phyloP scores from a whole-genome alignment of 495 filamentous ascomycete genomes.

The Aspergillus egyptiacus region DNA sequence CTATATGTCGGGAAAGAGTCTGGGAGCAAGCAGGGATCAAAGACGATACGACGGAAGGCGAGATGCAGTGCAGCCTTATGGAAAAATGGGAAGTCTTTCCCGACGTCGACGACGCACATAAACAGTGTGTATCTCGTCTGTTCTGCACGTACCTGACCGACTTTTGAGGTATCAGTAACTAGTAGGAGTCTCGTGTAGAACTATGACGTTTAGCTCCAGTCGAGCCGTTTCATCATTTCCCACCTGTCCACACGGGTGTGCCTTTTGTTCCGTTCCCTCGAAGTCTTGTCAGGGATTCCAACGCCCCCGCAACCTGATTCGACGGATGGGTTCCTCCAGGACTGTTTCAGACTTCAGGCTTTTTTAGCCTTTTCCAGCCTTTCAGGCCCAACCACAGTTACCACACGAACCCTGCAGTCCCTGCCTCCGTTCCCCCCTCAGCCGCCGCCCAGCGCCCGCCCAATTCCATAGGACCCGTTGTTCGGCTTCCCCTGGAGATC shows the following conservation, averaged over 20 bases:
- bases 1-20: not conserved
- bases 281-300: not conserved
- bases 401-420: not conserved
- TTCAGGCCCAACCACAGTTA: conserved; percentile 1
- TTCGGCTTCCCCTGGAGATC: conserved; percentile 15
- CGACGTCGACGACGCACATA: not conserved
- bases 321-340: too few species aligned
- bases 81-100: not conserved
- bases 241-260: too few species aligned
- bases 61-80: not conserved
- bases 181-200: not conserved
- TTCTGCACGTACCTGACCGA: not conserved
- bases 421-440: conserved; percentile 1
- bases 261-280: too few species aligned
- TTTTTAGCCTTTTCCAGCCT: too few species aligned
- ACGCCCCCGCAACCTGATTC: conserved; percentile 6
- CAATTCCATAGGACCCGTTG: too few species aligned
- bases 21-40: not conserved
- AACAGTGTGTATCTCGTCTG: too few species aligned
- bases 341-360: too few species aligned
- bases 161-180: not conserved
- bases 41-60: not conserved
- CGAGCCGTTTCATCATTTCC: conserved; percentile 2
- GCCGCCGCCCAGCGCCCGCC: too few species aligned
- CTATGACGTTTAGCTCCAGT: not conserved